Conservation (phyloP, 345 rosid genomes). For the Ailanthus altissimus region DNA sequence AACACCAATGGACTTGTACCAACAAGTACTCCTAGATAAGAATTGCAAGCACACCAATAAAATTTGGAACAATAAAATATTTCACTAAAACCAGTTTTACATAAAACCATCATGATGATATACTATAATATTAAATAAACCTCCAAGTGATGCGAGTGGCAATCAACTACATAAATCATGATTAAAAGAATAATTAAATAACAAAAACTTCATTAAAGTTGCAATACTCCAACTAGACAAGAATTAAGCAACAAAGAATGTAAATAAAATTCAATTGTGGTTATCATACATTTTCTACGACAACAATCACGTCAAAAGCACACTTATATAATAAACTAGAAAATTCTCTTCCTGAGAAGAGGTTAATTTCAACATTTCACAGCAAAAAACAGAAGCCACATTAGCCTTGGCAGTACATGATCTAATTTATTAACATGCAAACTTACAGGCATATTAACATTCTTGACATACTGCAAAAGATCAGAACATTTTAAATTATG, state of each 20-base stretch:
- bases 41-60: neutral
- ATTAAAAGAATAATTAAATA: neutral
- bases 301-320: neutral
- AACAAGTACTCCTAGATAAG: neutral
- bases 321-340: too few species aligned
- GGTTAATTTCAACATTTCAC: neutral
- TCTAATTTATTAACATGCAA: slow-evolving; percentile 12
- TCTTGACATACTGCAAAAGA: slow-evolving; percentile 28
- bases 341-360: neutral
- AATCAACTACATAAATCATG: neutral
- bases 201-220: neutral
- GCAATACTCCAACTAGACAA: neutral
- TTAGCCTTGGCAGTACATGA: neutral
- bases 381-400: neutral
- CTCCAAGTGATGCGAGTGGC: neutral
- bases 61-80: neutral
- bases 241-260: neutral
- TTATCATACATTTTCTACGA: neutral
- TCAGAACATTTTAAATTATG: slow-evolving; percentile 35
- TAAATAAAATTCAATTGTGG: neutral
- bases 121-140: neutral
- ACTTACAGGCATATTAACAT: slow-evolving; percentile 43
- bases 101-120: neutral
- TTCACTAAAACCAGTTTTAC: neutral
- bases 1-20: slow-evolving; percentile 13